Evolutionary conservation across 164 flowering plant species (phyloP).

Genomic region (Hamamelis virginiana): DNA sequence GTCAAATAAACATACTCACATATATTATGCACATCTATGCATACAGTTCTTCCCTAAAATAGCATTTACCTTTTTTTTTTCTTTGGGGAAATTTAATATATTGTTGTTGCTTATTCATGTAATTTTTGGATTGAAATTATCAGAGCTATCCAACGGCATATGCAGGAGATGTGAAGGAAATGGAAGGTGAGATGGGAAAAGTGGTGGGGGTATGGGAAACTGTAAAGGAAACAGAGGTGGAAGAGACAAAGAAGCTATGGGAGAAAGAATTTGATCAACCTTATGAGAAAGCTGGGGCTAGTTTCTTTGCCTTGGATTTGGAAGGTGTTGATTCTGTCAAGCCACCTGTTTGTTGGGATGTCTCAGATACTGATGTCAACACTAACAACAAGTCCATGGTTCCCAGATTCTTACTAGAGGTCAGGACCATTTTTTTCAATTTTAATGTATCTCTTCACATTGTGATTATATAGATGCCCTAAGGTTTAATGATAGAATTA

Average conservation of each 20-base stretch:
- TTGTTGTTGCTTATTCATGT: too few species aligned
- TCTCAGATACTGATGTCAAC: slow-evolving; percentile 63
- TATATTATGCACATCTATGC: too few species aligned
- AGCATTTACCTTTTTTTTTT: too few species aligned
- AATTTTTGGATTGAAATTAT: slow-evolving; percentile 12
- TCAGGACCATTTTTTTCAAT: slow-evolving; percentile 18
- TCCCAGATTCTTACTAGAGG: slow-evolving; percentile 88
- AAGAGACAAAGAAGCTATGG: slow-evolving; percentile 66
- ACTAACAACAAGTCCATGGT: slow-evolving; percentile 62
- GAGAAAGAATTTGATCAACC: slow-evolving; percentile 72
- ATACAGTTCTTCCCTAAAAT: too few species aligned
- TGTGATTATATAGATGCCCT: too few species aligned
- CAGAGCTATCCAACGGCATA: slow-evolving; percentile 89
- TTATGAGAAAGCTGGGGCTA: slow-evolving; percentile 83
- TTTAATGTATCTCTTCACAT: too few species aligned
- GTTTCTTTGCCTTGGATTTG: slow-evolving; percentile 25
- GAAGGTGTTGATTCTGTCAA: slow-evolving; percentile 17
- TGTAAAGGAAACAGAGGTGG: slow-evolving; percentile 42
- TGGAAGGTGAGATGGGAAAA: slow-evolving; percentile 48
- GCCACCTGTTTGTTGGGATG: slow-evolving; percentile 60
- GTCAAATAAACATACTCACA: too few species aligned
- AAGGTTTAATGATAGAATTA: too few species aligned
- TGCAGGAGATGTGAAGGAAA: slow-evolving; percentile 56
- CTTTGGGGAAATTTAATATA: too few species aligned
- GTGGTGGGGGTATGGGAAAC: slow-evolving; percentile 45